Base-by-base conservation (phyloP, 495 filamentous ascomycete species). In the Podospora bellae-mahoneyi region DNA sequence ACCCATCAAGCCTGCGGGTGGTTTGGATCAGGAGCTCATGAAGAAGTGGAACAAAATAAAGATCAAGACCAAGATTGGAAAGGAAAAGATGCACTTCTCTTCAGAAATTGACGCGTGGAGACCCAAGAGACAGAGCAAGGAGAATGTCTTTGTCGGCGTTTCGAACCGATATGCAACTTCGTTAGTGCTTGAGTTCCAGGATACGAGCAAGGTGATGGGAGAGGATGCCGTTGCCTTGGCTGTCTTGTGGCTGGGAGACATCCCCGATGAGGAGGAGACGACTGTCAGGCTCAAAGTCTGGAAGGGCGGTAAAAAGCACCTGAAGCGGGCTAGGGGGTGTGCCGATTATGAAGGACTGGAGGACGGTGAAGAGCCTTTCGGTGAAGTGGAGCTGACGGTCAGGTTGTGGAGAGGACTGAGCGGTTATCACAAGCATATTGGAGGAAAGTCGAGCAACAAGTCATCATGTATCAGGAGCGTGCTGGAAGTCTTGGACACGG, bases 231-330 rank as follows among this genome's bases (percentile, higher is more conserved):
- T 39, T 20, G 90, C 86, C 0, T 86, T 90, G 62, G 87, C 84
- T 0, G 78, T 90, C 3, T 74, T 91, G 7, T 92, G 90, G 90
- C 81, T 91, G 16, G 83, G 85, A 58, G 85, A 89, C 30, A 78
- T 92, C 0, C 82, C 82, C 0, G 90, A 92, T 56, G 88, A 89
- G 57, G 85, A 89, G 73, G 83, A 87, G 23, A 71, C 80, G 26
- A 83, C 78, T 0, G 74, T 89, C 9, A 77, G 68, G 13, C 64
- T 92, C 5, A 77, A 83, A 32, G 83, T 92, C 16, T 91, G 83
- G 83, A 81, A 78, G 70, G 81, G 81, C 39, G 80, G 81, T 16
- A 81, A 83, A 67, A 75, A 79, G n/a, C 77, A 80, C 34, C 64
- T 86, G 19, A 77, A 79, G 60, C 78, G 79, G 53, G 82, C 80